Conservation (phyloP, 31 red algal genomes). For the Endocladia muricata region DNA sequence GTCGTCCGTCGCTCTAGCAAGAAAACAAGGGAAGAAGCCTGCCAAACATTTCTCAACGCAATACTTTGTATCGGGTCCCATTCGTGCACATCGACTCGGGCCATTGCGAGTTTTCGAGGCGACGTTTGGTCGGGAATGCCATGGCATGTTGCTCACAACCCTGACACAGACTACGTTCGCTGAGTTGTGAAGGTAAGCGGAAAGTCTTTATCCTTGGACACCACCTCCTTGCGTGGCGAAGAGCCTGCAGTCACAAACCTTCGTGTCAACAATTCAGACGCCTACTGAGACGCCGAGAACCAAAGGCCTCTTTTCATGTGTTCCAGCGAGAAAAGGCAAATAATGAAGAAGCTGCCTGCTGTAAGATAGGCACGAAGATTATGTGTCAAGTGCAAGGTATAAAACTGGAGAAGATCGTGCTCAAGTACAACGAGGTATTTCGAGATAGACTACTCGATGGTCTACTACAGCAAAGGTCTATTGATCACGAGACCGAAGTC, state of each 20-base stretch:
- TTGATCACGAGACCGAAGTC: background rate
- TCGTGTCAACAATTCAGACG: slow-evolving; percentile 35
- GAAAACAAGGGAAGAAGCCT: background rate
- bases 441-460: background rate
- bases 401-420: background rate
- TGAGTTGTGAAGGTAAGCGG: background rate
- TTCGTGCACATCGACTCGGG: too few species aligned
- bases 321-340: background rate
- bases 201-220: background rate
- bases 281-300: slow-evolving; percentile 1
- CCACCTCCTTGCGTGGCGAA: background rate
- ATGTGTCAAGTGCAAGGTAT: background rate
- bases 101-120: too few species aligned
- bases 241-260: slow-evolving; percentile 24
- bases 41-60: too few species aligned
- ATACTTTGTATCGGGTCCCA: too few species aligned
- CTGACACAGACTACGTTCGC: slow-evolving; percentile 14
- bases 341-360: background rate
- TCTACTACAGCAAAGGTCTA: background rate
- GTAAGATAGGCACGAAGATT: background rate
- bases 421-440: background rate
- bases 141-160: slow-evolving; percentile 27
- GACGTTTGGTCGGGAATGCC: slow-evolving; percentile 41
- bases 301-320: background rate
- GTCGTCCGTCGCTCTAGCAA: background rate